Evolutionary conservation across 2,329 filamentous ascomycete genomes (phyloP).

Genomic region (Colletotrichum lentis): DNA sequence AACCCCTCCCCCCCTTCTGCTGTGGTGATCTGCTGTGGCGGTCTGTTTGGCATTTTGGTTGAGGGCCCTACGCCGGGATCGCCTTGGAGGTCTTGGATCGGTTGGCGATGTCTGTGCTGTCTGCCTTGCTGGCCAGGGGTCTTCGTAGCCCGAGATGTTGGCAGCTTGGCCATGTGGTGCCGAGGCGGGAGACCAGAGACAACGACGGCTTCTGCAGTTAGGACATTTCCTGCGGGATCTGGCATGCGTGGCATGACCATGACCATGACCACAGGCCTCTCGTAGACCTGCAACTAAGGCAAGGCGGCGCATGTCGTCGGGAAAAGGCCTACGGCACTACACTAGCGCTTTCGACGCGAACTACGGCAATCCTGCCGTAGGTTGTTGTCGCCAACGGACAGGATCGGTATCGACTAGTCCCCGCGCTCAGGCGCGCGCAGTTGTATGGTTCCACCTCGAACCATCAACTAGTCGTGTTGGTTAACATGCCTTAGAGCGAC

Average conservation of each 20-base stretch:
- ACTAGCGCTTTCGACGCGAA: neutral
- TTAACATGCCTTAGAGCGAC: neutral
- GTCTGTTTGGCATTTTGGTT: neutral
- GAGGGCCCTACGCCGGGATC: neutral
- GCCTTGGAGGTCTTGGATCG: neutral
- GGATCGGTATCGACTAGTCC: too few species aligned
- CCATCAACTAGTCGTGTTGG: neutral
- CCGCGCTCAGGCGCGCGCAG: neutral
- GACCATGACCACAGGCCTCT: neutral
- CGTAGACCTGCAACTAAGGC: neutral
- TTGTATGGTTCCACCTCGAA: neutral
- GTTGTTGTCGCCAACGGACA: neutral
- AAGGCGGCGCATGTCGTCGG: neutral
- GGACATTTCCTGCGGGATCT: too few species aligned
- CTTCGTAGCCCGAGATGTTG: neutral
- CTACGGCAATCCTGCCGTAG: neutral
- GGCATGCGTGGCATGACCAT: neutral
- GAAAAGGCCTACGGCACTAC: neutral
- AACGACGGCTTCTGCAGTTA: neutral
- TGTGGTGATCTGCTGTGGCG: neutral
- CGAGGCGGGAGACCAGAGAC: neutral
- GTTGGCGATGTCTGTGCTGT: neutral
- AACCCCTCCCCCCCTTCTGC: neutral
- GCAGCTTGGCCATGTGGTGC: constrained; percentile 7
- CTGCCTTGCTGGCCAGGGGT: neutral